Evolutionary conservation across 179 eudicot genomes (phyloP), one percentile per base, ranked within the genome.

Genomic region (Camellia oleifera): DNA sequence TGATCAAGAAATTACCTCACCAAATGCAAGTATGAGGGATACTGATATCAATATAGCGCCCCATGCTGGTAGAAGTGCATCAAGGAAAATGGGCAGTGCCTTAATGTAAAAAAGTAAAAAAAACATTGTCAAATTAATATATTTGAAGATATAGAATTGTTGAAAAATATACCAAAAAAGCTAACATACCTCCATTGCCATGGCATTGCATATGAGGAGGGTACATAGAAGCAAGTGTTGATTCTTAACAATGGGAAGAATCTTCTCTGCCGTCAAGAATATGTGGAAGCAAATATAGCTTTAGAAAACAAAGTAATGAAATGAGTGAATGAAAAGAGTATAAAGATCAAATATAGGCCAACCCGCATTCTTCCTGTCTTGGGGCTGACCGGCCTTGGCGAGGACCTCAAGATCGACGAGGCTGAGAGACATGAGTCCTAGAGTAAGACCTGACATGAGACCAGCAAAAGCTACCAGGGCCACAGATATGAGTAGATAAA

Each of bases 341-440:
- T 14, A 78, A 11, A 44, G 18, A 79, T 40, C 13, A 78, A 48
- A 32, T 32, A 1, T 32, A 92, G 48, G 61, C 15, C 69, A 65
- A 3, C 95, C 92, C 64, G 97, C 97, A 77, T 91, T 86, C 75
- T 77, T 90, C 81, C 89, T 77, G 81, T 93, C 95, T 71, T 86
- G 75, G 48, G 95, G 95, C 84, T 82, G 89, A 70, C 97, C 97
- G 60, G 95, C 91, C 82, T 85, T 91, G 23, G 85, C 77, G 53
- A 93, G 92, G 77, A 93, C 91, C 90, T 93, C 97, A n/a, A 93
- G 97, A 79, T 93, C 97, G 44, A 93, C 92, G 45, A 93, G 85
- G 82, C 95, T 89, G 32, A 93, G 92, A 68, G 97, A 93, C 97
- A 93, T 93, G 63, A 93, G 93, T 68, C 97, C 97, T 52, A 91